Base-by-base conservation (phyloP, 768 basidiomycete genomes). In the Candolleomyces aberdarensis region DNA sequence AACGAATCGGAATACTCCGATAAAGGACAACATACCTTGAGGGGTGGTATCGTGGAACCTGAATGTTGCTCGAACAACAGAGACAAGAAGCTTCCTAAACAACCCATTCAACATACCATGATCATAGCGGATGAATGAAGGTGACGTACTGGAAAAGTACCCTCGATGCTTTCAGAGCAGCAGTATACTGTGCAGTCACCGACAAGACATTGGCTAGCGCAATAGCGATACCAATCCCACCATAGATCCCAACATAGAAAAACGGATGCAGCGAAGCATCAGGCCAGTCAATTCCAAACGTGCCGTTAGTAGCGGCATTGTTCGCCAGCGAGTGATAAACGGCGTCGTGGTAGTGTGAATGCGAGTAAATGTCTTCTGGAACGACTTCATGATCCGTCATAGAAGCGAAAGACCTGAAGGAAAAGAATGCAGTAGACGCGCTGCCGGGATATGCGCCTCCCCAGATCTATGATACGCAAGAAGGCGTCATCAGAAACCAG, bases 11-110 rank as follows among this genome's bases (percentile, higher is more conserved):
- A 43, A 52, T 19, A 52, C 11, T 13, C 20, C 6, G 6, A 36
- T 36, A 11, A 32, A 17, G 44, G 36, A 39, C 2, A 57, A 49
- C 58, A 40, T 66, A 79, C 91, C 91, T 72, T 89, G 85, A 1
- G 92, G 92, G 0, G 92, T 94, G 0, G 88, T 86, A 68, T 94
- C 91, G 67, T 88, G 87, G 80, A 89, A 92, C 57, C 92, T 81
- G 80, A 94, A 92, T 5, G 93, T 93, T 8, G 92, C 91, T 14
- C 85, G 80, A 17, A 93, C 86, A 10, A 95, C 89, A 0, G 83
- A 83, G 7, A 79, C 82, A 56, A 94, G 74, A 41, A 95, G 73
- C 55, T 80, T 77, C 65, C 75, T 82, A 59, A 14, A 19, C 22
- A 15, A 13, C 20, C 56, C 39, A 56, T 19, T 19, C 10, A n/a